Evolutionary conservation across 2,329 filamentous ascomycete species (phyloP).

Genomic region (Davidsoniella neocaledoniae): DNA sequence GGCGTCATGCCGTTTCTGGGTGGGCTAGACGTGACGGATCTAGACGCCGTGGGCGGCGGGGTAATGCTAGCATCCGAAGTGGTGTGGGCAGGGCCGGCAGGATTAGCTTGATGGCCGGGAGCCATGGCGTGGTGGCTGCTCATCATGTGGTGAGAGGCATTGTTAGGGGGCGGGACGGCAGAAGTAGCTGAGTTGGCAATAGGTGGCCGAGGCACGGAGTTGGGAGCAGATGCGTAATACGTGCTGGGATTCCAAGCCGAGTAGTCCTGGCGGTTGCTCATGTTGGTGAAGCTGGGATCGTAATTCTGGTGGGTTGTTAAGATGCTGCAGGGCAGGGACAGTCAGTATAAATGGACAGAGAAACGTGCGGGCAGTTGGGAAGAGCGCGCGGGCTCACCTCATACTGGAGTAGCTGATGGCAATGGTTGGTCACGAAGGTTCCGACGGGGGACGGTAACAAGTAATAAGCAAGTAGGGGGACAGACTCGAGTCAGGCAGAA

Average conservation of each 20-base stretch:
- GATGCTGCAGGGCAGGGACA: background rate
- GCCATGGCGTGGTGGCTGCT: conserved; percentile 5
- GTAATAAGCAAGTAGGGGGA: too few species aligned
- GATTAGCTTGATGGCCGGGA: conserved; percentile 2
- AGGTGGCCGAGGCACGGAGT: background rate
- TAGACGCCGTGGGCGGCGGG: conserved; percentile 28
- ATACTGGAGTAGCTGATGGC: conserved; percentile 6
- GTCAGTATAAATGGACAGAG: conserved; percentile 3
- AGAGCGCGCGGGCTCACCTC: conserved; percentile 12
- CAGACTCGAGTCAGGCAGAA: too few species aligned
- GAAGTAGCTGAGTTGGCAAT: background rate
- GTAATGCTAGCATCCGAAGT: conserved; percentile 32
- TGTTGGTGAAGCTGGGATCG: conserved; percentile 10
- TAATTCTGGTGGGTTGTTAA: conserved; percentile 8
- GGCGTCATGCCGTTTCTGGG: conserved; percentile 35
- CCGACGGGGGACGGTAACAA: too few species aligned
- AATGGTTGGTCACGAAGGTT: too few species aligned
- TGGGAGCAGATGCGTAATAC: background rate
- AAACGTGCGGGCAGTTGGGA: conserved; percentile 5
- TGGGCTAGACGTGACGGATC: conserved; percentile 41
- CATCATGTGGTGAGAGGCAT: conserved; percentile 11
- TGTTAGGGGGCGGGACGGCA: conserved; percentile 4
- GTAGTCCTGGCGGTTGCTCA: conserved; percentile 11
- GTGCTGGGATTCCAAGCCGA: conserved; percentile 6
- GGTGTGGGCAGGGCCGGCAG: conserved; percentile 11